These are phyloP conservation scores for Albugo laibachii DNA, from an alignment of 352 stramenopile genomes.

Conservation along the genomic window DNA sequence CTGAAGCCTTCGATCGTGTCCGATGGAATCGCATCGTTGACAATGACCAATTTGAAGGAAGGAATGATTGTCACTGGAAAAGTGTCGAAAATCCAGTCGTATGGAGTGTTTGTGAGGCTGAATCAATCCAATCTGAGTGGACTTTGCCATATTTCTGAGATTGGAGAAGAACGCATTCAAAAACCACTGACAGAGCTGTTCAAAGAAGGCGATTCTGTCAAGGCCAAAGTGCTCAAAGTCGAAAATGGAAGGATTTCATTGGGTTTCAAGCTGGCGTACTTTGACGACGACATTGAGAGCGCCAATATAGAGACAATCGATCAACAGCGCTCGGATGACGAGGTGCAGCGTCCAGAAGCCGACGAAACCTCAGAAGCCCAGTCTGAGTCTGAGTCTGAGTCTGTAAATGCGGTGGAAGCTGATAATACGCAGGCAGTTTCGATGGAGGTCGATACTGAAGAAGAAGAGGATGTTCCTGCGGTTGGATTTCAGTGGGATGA, in stretches of 20 bases:
- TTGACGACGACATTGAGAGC: constrained; percentile 48
- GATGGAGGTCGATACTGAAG: constrained; percentile 14
- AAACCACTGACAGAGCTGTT: constrained; percentile 86
- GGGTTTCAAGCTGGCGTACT: constrained; percentile 93
- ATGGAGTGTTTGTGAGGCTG: constrained; percentile 92
- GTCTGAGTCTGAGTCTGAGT: constrained; percentile 30
- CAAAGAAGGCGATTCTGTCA: constrained; percentile 89
- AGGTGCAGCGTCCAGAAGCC: constrained; percentile 16
- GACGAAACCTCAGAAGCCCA: constrained; percentile 16
- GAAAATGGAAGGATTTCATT: constrained; percentile 85
- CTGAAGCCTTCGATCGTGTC: constrained; percentile 87
- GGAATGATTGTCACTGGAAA: constrained; percentile 87
- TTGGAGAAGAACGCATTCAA: constrained; percentile 88
- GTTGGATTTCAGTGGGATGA: constrained; percentile 79
- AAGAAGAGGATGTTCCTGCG: constrained; percentile 1
- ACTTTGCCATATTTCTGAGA: constrained; percentile 91
- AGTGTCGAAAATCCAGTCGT: constrained; percentile 88
- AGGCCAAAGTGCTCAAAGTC: constrained; percentile 92
- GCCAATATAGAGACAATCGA: constrained; percentile 7
- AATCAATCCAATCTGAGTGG: constrained; percentile 90
- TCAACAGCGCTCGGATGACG: constrained; percentile 22
- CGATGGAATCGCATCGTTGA: constrained; percentile 65
- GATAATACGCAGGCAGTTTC: neutral
- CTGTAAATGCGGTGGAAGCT: constrained; percentile 18
- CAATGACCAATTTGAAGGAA: constrained; percentile 79